Base-by-base conservation (phyloP, 176 grass and related monocot genomes). In the Panicum miliaceum region DNA sequence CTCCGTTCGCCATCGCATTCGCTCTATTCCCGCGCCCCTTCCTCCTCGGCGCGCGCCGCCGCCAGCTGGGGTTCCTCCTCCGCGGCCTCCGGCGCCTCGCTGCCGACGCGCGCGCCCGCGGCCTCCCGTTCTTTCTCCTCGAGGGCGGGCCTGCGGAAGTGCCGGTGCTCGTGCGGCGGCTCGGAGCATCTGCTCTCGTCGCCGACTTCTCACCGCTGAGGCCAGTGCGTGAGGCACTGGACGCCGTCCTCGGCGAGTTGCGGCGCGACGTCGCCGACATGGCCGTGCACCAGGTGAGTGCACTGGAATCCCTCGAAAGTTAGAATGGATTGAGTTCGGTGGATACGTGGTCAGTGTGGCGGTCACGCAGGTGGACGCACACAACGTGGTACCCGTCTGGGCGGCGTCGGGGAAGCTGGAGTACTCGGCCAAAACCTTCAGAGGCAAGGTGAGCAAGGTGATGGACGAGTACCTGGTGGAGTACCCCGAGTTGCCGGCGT, bases 371-470 rank as follows among this genome's bases (percentile, higher is more conserved):
- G 95, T 98, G 47, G 95, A 98, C 54, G 91, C 96, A 9, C 96
- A 98, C 82, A 98, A 98, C 27, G 89, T 98, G 29, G 89, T 98
- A 59, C 92, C 92, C 6, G 85, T 91, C 9, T 95, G 96, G 96
- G 64, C 54, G 52, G 89, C 96, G 11, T 95, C 96, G 7, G 82
- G 83, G 52, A 94, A 92, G 80, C 67, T 95, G 32, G 92, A 98
- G 82, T 98, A 95, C 71, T 84, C 89, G 0, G 96, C 96, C 59
- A 95, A 64, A 82, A 98, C 96, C 9, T 93, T 95, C 43, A 86
- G 96, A 58, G 37, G 84, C 41, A 98, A 93, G 75, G 82, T 95
- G 50, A 90, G 75, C 52, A 94, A 90, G 73, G 79, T 90, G 22
- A 43, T 98, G 1, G 84, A 90, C 5, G 87, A 95, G 71, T 98